These are phyloP conservation scores for Zygotorulaspora florentina DNA, from an alignment of 805 yeast species.

Conservation along the genomic window DNA sequence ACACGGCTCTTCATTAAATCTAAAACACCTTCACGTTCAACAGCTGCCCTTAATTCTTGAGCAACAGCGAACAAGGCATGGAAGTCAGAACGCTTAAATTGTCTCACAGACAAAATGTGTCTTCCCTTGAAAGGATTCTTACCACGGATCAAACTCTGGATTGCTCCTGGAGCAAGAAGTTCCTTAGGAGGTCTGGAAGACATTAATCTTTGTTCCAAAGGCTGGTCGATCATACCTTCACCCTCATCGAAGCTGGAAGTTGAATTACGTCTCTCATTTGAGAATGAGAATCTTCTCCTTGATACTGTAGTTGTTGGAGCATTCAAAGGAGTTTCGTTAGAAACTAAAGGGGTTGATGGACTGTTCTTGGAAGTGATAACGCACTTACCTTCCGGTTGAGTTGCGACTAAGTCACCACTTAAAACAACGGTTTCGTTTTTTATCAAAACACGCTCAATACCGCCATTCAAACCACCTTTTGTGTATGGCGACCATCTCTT, in stretches of 20 bases:
- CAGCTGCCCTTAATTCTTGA: slow-evolving; percentile 95
- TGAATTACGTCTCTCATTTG: slow-evolving; percentile 40
- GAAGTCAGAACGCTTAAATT: slow-evolving; percentile 80
- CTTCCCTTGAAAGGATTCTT: slow-evolving; percentile 89
- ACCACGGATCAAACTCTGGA: slow-evolving; percentile 68
- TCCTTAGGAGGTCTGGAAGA: slow-evolving; percentile 69
- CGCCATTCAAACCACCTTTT: slow-evolving; percentile 60
- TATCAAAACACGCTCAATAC: slow-evolving; percentile 82
- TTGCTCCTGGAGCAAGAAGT: slow-evolving; percentile 72
- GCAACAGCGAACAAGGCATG: slow-evolving; percentile 95
- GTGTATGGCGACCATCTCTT: slow-evolving; percentile 53
- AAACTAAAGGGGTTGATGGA: slow-evolving; percentile 31
- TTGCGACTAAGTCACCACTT: slow-evolving; percentile 69
- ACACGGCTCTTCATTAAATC: slow-evolving; percentile 88
- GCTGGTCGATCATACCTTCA: slow-evolving; percentile 56
- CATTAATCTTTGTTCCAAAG: slow-evolving; percentile 49
- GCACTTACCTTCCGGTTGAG: slow-evolving; percentile 60
- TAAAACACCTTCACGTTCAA: slow-evolving; percentile 92
- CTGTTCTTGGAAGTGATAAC: slow-evolving; percentile 43
- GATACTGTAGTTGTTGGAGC: slow-evolving; percentile 43
- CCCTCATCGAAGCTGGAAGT: slow-evolving; percentile 41
- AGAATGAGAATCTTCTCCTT: slow-evolving; percentile 50
- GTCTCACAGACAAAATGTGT: slow-evolving; percentile 83
- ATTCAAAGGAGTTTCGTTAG: slow-evolving; percentile 34
- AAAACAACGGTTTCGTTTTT: slow-evolving; percentile 75